Evolutionary conservation across 2,329 filamentous ascomycete species (phyloP).

Genomic region (Aspergillus neotritici): DNA sequence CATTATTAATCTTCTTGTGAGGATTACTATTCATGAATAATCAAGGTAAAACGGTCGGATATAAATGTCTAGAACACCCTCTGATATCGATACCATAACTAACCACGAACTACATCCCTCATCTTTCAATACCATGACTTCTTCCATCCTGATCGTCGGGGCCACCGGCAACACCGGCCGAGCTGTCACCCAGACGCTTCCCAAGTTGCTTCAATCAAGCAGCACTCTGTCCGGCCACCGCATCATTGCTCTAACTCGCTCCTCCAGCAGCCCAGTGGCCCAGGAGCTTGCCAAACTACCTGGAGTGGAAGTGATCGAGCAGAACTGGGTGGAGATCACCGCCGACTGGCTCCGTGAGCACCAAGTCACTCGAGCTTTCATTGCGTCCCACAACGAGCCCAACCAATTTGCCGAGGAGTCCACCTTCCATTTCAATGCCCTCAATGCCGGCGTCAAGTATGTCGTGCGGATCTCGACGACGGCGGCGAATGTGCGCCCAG

Average conservation of each 20-base stretch:
- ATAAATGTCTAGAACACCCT: too few relatives aligned
- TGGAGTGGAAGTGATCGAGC: slow-evolving; percentile 30
- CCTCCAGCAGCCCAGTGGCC: slow-evolving; percentile 15
- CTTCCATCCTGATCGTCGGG: slow-evolving; percentile 33
- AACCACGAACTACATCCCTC: neutral
- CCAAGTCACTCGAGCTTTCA: slow-evolving; percentile 34
- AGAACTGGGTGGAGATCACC: slow-evolving; percentile 36
- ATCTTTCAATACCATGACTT: slow-evolving; percentile 24
- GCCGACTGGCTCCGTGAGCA: slow-evolving; percentile 38
- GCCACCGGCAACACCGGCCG: slow-evolving; percentile 38
- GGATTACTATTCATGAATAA: too few relatives aligned
- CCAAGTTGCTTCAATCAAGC: slow-evolving; percentile 17
- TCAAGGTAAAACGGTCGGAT: too few relatives aligned
- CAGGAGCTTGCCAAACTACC: slow-evolving; percentile 27
- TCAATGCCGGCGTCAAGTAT: slow-evolving; percentile 37
- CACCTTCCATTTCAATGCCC: slow-evolving; percentile 30
- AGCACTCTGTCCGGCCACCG: slow-evolving; percentile 13
- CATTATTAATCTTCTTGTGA: too few relatives aligned
- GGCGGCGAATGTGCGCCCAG: slow-evolving; percentile 33
- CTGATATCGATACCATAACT: too few relatives aligned
- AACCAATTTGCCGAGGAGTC: slow-evolving; percentile 40
- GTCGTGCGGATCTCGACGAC: slow-evolving; percentile 42
- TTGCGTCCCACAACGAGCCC: slow-evolving; percentile 36
- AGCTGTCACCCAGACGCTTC: slow-evolving; percentile 23
- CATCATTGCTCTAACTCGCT: slow-evolving; percentile 31